These are phyloP conservation scores for Cladosporium sp. DNA, from an alignment of 2,329 filamentous ascomycete species.

Conservation along the genomic window DNA sequence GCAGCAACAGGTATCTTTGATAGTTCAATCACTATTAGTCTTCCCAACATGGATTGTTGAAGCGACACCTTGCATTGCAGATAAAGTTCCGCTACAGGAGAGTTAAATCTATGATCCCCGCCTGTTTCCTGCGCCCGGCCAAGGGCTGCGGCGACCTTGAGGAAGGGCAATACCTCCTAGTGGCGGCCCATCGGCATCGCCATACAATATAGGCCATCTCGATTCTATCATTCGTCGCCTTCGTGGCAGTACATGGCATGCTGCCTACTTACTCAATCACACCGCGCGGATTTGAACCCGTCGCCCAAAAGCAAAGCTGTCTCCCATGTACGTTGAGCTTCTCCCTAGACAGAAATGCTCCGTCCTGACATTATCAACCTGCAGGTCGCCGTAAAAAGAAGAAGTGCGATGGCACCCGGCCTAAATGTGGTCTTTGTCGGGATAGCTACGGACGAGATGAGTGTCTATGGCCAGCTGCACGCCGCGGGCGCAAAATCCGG, in stretches of 20 bases:
- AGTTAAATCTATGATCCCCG: too few relatives aligned
- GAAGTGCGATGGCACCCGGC: constrained; percentile 18
- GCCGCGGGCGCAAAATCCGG: background rate
- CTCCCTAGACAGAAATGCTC: background rate
- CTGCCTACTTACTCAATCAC: constrained; percentile 15
- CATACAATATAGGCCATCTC: too few relatives aligned
- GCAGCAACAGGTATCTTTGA: too few relatives aligned
- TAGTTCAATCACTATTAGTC: too few relatives aligned
- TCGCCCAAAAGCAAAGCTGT: constrained; percentile 15
- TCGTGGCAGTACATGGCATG: background rate
- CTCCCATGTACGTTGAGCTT: constrained; percentile 17
- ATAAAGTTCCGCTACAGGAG: background rate
- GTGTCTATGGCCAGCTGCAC: constrained; percentile 14
- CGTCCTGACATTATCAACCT: background rate
- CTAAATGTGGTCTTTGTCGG: constrained; percentile 18
- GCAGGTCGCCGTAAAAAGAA: constrained; percentile 22
- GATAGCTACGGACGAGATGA: constrained; percentile 17
- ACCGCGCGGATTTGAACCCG: constrained; percentile 11
- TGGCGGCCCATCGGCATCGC: too few relatives aligned
- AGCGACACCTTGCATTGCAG: background rate
- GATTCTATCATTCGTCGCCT: too few relatives aligned
- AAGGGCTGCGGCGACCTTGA: too few relatives aligned
- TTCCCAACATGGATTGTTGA: background rate
- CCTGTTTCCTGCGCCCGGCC: too few relatives aligned
- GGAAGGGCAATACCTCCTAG: too few relatives aligned